Percentiles rank a stretch among this genome's conserved stretches.
phyloP scores from a whole-genome alignment of 2,329 filamentous ascomycete species.

The Amylocarpus encephaloides region DNA sequence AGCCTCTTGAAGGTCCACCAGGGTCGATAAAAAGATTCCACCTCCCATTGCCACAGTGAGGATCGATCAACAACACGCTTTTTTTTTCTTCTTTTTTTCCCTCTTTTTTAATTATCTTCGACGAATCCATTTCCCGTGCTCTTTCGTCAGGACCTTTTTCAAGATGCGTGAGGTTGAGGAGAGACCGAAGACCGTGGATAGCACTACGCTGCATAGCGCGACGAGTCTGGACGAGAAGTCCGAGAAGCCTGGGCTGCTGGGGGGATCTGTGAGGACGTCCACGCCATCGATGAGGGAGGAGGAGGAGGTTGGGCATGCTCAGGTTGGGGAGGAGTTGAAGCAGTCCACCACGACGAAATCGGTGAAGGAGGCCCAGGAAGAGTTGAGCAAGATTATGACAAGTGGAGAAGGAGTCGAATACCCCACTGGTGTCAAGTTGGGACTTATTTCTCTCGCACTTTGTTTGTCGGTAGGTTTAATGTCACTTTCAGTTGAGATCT shows the following conservation, averaged over 20 bases:
- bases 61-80: too few relatives aligned
- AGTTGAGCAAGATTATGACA: slow-evolving; percentile 24
- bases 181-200: neutral
- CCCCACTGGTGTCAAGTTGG: slow-evolving; percentile 27
- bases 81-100: too few relatives aligned
- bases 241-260: slow-evolving; percentile 13
- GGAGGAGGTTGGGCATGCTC: neutral
- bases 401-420: slow-evolving; percentile 28
- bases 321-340: neutral
- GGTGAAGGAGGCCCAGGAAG: slow-evolving; percentile 11
- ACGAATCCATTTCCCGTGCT: neutral
- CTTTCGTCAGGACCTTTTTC: neutral
- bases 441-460: slow-evolving; percentile 24
- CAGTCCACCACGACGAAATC: slow-evolving; percentile 1
- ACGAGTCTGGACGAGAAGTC: slow-evolving; percentile 17
- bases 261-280: neutral
- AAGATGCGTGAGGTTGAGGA: neutral
- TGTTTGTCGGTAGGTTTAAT: slow-evolving; percentile 22
- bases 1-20: too few relatives aligned
- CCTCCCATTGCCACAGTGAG: too few relatives aligned
- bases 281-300: slow-evolving; percentile 6
- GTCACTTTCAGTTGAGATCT: neutral
- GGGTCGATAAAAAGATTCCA: too few relatives aligned
- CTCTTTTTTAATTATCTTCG: neutral
- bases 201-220: slow-evolving; percentile 15